Base-by-base conservation (phyloP, 108 stramenopile genomes). In the Asterionellopsis glacialis region DNA sequence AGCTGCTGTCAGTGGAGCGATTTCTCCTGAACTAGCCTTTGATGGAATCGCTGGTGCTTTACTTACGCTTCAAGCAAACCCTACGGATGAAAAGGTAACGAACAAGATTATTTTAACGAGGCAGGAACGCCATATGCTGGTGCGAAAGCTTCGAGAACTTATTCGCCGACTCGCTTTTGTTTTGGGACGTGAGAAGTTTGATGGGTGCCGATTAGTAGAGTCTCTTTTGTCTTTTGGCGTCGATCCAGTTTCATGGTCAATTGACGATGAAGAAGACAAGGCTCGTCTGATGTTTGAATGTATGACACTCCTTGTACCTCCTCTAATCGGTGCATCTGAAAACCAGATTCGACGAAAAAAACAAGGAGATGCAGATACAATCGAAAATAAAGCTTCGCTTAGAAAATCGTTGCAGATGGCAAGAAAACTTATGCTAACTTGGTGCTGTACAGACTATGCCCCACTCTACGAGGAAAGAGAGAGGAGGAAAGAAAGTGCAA, bases 211-310 rank as follows among this genome's bases (percentile, higher is more conserved):
- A 7, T 71, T 89, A 23, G 45, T 82, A 41, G 45, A 75, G 43
- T 54, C 82, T 18, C 63, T 88, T 33, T n/a, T 73, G 25, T 56
- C 62, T 15, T 41, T 43, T 15, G 19, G 70, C 19, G 69, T 72
- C 11, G 59, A 74, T 40, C 13, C 61, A 12, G 44, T 57, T 7
- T 26, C 45, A 27, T 72, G 72, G 69, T 53, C 61, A 51, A 39
- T 70, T 13, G 23, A 23, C 41, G 63, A 80, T n/a, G 64, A 70
- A 64, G 77, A 75, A 47, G 64, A 62, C 28, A 74, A 59, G 54
- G 74, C 76, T 15, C 72, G 84, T 22, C 61, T 89, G 6, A 73
- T 89, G 60, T 79, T 84, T 44, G 79, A 84, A 45, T 83, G 79
- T 47, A 67, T 66, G 4, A 75, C 69, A 22, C 57, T 84, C 27